Evolutionary conservation across 169 alveolate genomes (phyloP), one percentile per base, ranked within the genome.

Genomic region (Plasmodium cynomolgi): DNA sequence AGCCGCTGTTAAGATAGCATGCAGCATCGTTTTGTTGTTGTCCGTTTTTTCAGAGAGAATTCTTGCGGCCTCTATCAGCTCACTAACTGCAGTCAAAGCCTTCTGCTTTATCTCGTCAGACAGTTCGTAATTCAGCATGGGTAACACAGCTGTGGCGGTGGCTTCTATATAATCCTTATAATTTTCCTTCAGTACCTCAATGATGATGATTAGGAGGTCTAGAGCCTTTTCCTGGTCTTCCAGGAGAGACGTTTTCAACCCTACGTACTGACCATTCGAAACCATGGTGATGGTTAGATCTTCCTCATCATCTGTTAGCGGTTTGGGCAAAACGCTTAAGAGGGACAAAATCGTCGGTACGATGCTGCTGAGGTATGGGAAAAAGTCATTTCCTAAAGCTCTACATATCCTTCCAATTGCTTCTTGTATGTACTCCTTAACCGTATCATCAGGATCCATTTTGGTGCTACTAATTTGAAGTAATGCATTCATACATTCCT

Each of bases 381-480:
- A 93, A 85, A 98, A 98, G 86, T 97, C 97, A 31, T 88, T 91
- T 20, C 97, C 98, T 85, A 98, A 95, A 5, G 98, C 98, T 26
- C 98, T 82, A 92, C 99, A 97, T 91, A 97, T 95, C 17, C 99
- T 92, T 26, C 98, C 97, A 47, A 98, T 86, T 26, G 99, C 99
- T 58, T 97, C 99, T 20, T 94, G 96, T 26, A 97, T 91, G 81
- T 97, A 98, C 75, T 98, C 99, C 81, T 96, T 95, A 13, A 98
- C 97, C 3, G 99, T 97, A 93, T 98, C 98, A 83, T 98, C 99
- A 1, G 97, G 97, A 44, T 97, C 97, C 91, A 96, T 83, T 34
- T 97, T 97, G 39, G 96, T 96, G 26, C 97, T 96, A 83, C 96
- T 95, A 34, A 97, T 95, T 80, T 96, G 98, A 7, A 97, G 80